phyloP scores from a whole-genome alignment of 768 basidiomycete genomes.

The Tricholoma sp. region DNA sequence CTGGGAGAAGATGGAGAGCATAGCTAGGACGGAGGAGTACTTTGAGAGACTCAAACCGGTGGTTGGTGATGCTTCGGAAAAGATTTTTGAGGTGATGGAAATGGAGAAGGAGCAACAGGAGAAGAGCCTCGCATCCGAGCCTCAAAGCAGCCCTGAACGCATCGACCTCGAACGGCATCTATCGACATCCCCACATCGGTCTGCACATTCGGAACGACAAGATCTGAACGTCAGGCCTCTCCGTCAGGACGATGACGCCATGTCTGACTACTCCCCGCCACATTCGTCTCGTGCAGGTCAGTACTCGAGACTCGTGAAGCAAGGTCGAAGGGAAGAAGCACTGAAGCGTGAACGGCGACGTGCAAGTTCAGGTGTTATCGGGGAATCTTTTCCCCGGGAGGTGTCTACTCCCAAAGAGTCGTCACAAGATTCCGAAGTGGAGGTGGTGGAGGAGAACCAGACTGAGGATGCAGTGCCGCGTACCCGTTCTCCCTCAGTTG shows the following conservation, averaged over 20 bases:
- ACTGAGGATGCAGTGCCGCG: not conserved
- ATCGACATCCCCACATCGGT: slow-evolving; percentile 2
- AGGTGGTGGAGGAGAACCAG: not conserved
- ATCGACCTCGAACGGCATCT: not conserved
- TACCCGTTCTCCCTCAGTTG: not conserved
- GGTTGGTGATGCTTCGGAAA: slow-evolving; percentile 27
- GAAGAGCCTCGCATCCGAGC: not conserved
- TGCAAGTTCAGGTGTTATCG: slow-evolving; percentile 19
- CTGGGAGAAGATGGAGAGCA: slow-evolving; percentile 25
- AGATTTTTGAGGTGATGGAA: slow-evolving; percentile 8
- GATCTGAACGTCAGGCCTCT: slow-evolving; percentile 17
- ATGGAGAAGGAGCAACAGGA: slow-evolving; percentile 6
- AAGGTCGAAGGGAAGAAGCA: slow-evolving; percentile 32
- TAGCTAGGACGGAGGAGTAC: slow-evolving; percentile 34
- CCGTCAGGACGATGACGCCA: slow-evolving; percentile 5
- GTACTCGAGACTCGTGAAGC: slow-evolving; percentile 25
- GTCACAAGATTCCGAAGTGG: not conserved
- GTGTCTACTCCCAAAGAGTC: not conserved
- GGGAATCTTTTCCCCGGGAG: not conserved
- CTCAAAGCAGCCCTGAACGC: slow-evolving; percentile 1
- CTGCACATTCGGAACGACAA: not conserved
- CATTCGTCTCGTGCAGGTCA: slow-evolving; percentile 24
- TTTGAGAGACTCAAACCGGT: slow-evolving; percentile 25
- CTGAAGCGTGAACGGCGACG: slow-evolving; percentile 28
- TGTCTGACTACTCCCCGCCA: slow-evolving; percentile 25